Conservation (phyloP, 176 grass and related monocot species). For the Oropetium thomaeum region DNA sequence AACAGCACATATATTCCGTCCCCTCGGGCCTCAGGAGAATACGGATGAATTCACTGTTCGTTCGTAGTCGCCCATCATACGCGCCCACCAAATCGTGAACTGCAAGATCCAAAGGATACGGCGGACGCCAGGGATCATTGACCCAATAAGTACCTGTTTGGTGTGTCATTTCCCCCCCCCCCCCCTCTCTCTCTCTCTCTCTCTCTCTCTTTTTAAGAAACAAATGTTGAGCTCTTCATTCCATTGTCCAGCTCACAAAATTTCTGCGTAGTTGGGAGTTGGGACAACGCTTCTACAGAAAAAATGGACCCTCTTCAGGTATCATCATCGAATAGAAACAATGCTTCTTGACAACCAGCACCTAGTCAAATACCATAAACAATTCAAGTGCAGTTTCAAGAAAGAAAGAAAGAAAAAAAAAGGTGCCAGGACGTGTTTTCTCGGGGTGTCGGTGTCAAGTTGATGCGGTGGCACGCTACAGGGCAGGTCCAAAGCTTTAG, state of each 20-base stretch:
- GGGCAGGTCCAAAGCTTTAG: slow-evolving; percentile 3
- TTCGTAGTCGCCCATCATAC: slow-evolving; percentile 1
- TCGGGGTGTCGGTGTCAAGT: not conserved
- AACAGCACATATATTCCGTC: too few species aligned
- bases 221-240: not conserved
- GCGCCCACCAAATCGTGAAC: slow-evolving; percentile 13
- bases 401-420: too few species aligned
- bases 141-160: slow-evolving; percentile 25
- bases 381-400: slow-evolving; percentile 9
- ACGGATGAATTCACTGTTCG: not conserved
- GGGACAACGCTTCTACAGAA: not conserved
- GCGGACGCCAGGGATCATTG: slow-evolving; percentile 17
- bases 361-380: slow-evolving; percentile 13
- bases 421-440: too few species aligned
- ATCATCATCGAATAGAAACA: not conserved
- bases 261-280: slow-evolving; percentile 24
- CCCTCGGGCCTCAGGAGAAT: too few species aligned
- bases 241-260: not conserved
- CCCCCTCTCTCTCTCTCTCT: too few species aligned
- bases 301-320: slow-evolving; percentile 34
- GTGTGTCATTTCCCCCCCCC: not conserved
- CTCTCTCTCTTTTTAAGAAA: too few species aligned
- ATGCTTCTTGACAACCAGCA: not conserved
- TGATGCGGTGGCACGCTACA: slow-evolving; percentile 7
- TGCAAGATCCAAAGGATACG: not conserved